Base-by-base conservation (phyloP, 2,329 filamentous ascomycete species). In the Dactylellina sp. region DNA sequence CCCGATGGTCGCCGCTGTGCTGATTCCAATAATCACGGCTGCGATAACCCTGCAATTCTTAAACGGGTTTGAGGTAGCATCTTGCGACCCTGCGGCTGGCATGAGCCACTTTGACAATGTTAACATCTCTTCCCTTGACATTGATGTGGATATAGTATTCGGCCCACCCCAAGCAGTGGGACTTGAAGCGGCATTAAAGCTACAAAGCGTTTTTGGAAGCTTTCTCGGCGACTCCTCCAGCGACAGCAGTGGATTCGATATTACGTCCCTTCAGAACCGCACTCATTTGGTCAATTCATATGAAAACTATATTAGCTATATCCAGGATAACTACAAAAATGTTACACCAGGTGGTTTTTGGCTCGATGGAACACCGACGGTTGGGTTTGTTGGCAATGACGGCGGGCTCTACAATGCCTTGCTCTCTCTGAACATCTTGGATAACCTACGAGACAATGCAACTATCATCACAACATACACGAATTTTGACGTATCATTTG, bases 281-380 rank as follows among this genome's bases (percentile, higher is more conserved):
- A 71, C 88, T 0, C 82, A 87, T 14, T 71, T 85, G 0, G 88
- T 92, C 7, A 83, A 91, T 71, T 88, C 86, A 0, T 83, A 92
- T 5, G 82, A 85, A 25, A 86, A 89, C 0, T 96, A 96, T 81
- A 88, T 89, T 65, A 79, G 84, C 22, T 89, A 86, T 75, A 86
- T 97, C 53, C 78, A 83, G 2, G 81, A 84, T 5, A 85, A 89
- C 35, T 92, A 89, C 79, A 84, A 83, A 56, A 89, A 89, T 59
- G 85, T 94, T 42, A 90, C 87, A 0, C 92, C 91, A 0, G 91
- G 90, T n/a, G 93, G 90, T 0, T 86, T 95, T 79, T 97, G 91
- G 84, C 82, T 96, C 1, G 86, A 90, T 61, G 82, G 83, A 5
- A 47, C 60, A 6, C 88, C 91, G 0, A 89, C 89, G 0, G 84